Evolutionary conservation across 1,139 yeast genomes (phyloP), one percentile per base, ranked within the genome.

Genomic region (Taphrina pruni): DNA sequence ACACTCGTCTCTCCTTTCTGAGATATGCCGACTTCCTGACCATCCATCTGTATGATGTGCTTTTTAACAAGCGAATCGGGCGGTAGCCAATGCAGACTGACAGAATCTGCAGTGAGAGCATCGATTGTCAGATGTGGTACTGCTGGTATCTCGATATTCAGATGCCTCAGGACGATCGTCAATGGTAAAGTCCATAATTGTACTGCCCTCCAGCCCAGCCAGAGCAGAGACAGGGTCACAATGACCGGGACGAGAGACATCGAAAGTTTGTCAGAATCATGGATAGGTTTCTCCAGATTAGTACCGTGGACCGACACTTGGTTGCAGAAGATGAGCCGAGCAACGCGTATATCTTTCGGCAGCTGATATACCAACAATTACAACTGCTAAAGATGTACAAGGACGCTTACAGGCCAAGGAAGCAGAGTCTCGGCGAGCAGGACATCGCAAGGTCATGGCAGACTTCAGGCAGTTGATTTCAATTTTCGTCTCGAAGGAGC

Each of bases 71-170:
- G 62, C 46, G 74, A 75, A 54, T 76, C 72, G 69, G 76, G 77
- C 57, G 82, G 78, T 51, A 76, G 71, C 91, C 90, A 87, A 73
- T 87, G 89, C 36, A 87, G 72, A 6, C 83, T 81, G 32, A 87
- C 82, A 5, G 83, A 77, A 17, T 80, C 78, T 48, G 81, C 78
- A 0, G 87, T 81, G 56, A 87, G 82, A 71, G 82, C 81, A 73
- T 86, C 88, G 11, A 87, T 81, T 3, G 88, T 84, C 7, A 87
- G 81, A 66, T 82, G 79, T 0, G 88, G 87, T 6, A 87, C 80
- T 45, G 83, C 82, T 1, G 90, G 90, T 20, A 86, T 82, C 51
- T 82, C 83, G 39, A 87, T 82, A 64, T 85, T 84, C 61, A 87
- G 77, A 14, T 81, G 78, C 72, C 81, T 81, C 65, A 86, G 82